phyloP scores from a whole-genome alignment of 2,329 filamentous ascomycete genomes.

The Paecilomyces sp. region DNA sequence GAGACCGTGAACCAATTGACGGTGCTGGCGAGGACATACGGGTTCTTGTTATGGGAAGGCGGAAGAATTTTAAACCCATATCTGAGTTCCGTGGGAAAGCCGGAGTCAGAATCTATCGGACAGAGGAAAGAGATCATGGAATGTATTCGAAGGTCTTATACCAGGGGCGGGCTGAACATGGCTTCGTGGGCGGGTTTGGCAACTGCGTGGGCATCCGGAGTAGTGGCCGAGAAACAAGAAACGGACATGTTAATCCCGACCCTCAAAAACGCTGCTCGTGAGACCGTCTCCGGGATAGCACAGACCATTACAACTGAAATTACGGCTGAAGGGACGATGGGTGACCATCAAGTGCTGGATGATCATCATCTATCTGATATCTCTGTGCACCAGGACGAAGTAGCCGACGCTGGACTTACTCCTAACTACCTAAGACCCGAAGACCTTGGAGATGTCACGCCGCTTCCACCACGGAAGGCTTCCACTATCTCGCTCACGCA shows the following conservation, averaged over 20 bases:
- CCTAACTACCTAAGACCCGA: constrained; percentile 14
- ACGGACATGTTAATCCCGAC: constrained; percentile 35
- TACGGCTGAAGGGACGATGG: constrained; percentile 18
- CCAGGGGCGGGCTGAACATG: constrained; percentile 28
- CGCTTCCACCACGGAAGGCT: constrained; percentile 22
- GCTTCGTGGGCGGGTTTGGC: constrained; percentile 33
- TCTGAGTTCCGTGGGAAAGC: constrained; percentile 23
- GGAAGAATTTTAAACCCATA: constrained; percentile 31
- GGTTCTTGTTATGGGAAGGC: constrained; percentile 35
- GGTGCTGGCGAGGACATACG: constrained; percentile 26
- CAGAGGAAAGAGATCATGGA: constrained; percentile 25
- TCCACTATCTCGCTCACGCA: constrained; percentile 37
- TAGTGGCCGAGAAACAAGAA: constrained; percentile 28
- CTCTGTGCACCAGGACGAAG: constrained; percentile 8
- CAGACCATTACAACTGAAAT: constrained; percentile 36
- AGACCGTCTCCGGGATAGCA: constrained; percentile 30
- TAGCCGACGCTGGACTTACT: neutral
- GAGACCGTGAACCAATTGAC: constrained; percentile 41
- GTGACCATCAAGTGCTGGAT: constrained; percentile 8
- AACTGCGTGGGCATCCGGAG: constrained; percentile 31
- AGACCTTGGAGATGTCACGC: constrained; percentile 11
- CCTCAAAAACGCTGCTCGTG: constrained; percentile 33
- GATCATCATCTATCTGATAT: constrained; percentile 6
- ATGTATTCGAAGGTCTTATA: constrained; percentile 31
- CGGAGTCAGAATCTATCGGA: constrained; percentile 19